phyloP scores from a whole-genome alignment of 495 filamentous ascomycete species.

The Podospora bellae-mahoneyi region DNA sequence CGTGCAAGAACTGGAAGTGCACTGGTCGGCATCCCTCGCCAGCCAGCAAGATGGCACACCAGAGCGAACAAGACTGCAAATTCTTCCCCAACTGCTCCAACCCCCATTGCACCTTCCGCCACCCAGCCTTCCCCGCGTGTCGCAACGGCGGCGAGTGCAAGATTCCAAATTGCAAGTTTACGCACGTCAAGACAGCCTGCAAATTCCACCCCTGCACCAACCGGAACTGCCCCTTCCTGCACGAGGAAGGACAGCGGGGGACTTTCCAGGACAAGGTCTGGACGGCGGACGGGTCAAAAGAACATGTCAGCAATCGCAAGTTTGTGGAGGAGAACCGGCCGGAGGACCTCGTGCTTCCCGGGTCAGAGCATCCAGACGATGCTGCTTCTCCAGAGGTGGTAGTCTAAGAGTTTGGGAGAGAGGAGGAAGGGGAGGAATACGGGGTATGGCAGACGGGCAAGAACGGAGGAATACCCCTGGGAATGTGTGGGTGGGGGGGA shows the following conservation, averaged over 20 bases:
- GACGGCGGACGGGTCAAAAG: constrained; percentile 59
- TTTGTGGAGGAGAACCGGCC: constrained; percentile 67
- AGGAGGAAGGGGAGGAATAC: not conserved
- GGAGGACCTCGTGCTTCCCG: constrained; percentile 80
- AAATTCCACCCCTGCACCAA: constrained; percentile 91
- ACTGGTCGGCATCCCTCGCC: constrained; percentile 89
- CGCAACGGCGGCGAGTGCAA: constrained; percentile 91
- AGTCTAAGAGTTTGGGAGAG: constrained; percentile 20
- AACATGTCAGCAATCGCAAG: constrained; percentile 86
- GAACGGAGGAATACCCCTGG: constrained; percentile 3
- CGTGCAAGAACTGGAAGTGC: constrained; percentile 95
- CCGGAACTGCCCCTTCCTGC: constrained; percentile 78
- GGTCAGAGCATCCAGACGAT: constrained; percentile 31
- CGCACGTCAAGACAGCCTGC: constrained; percentile 77
- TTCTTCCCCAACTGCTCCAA: constrained; percentile 96
- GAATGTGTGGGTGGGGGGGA: constrained; percentile 12
- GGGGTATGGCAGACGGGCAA: constrained; percentile 9
- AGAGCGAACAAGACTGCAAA: constrained; percentile 82
- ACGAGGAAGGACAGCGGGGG: constrained; percentile 82
- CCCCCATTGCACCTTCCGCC: constrained; percentile 78
- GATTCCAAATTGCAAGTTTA: constrained; percentile 81
- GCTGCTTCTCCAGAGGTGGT: constrained; percentile 26
- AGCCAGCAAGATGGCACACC: constrained; percentile 68
- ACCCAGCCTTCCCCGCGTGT: constrained; percentile 74
- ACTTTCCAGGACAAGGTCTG: constrained; percentile 88